Percentiles rank a stretch among this genome's conserved stretches.
Evolutionary conservation across 441 rosid genomes (phyloP).

Genomic region (Adansonia rubrostipa): DNA sequence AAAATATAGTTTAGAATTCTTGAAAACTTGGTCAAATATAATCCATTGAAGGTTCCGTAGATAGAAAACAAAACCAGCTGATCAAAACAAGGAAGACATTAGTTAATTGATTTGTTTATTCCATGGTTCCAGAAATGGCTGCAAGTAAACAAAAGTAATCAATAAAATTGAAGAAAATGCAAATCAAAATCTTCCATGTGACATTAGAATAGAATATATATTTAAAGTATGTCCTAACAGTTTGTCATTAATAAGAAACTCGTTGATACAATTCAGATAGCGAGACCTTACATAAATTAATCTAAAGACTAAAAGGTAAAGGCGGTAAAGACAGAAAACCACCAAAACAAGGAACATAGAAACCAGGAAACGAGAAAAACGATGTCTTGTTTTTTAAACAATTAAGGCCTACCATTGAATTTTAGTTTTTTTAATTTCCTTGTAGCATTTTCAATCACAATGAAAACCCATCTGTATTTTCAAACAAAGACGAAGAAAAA

Average conservation of each 20-base stretch:
- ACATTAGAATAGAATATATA: conserved; percentile 50
- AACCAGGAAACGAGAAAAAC: conserved; percentile 41
- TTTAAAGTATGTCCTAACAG: conserved; percentile 50
- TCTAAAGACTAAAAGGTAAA: conserved; percentile 27
- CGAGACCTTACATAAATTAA: conserved; percentile 31
- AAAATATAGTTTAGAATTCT: conserved; percentile 12
- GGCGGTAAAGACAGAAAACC: conserved; percentile 30
- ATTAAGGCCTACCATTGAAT: conserved; percentile 14
- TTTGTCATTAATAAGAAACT: conserved; percentile 43
- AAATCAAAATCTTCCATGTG: conserved; percentile 63
- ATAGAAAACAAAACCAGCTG: conserved; percentile 54
- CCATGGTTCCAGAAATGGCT: conserved; percentile 34
- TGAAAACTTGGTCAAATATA: conserved; percentile 48
- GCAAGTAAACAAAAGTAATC: conserved; percentile 36
- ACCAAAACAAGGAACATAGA: conserved; percentile 33
- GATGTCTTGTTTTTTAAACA: conserved; percentile 24
- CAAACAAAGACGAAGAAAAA: not conserved
- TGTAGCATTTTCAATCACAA: conserved; percentile 2
- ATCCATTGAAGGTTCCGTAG: conserved; percentile 37
- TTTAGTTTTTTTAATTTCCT: not conserved
- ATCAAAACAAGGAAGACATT: conserved; percentile 41
- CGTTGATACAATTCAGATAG: conserved; percentile 42
- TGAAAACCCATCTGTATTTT: conserved; percentile 10
- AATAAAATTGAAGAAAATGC: conserved; percentile 39
- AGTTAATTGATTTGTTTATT: conserved; percentile 50